Evolutionary conservation across 352 stramenopile genomes (phyloP).

Genomic region (Plasmopara muralis): DNA sequence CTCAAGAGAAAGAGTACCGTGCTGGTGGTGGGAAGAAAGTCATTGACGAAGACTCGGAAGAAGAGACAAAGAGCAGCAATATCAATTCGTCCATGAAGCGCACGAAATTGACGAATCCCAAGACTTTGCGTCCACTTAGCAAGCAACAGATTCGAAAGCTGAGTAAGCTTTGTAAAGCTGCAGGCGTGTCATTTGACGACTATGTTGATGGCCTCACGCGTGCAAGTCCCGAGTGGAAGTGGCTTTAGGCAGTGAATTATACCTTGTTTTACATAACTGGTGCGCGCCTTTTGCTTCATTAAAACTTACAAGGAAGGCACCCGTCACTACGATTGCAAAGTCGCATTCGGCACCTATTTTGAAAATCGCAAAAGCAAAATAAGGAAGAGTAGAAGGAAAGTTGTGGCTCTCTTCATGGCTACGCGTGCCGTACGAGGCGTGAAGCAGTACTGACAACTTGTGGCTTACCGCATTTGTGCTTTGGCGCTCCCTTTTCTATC

Average conservation of each 20-base stretch:
- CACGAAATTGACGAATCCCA: constrained; percentile 66
- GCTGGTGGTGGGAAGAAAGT: constrained; percentile 54
- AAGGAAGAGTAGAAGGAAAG: no score
- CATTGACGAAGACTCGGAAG: constrained; percentile 50
- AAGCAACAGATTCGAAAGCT: constrained; percentile 71
- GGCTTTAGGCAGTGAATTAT: constrained; percentile 31
- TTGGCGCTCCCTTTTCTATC: no score
- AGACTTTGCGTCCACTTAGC: constrained; percentile 58
- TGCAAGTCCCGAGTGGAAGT: constrained; percentile 67
- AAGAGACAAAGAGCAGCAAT: constrained; percentile 40
- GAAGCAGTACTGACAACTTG: no score
- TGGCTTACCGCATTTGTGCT: no score
- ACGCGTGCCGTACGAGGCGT: no score
- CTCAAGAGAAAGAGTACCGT: constrained; percentile 66
- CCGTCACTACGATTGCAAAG: no score
- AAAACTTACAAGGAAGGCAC: no score
- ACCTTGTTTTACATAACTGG: no score
- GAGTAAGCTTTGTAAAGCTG: constrained; percentile 48
- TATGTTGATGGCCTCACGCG: constrained; percentile 49
- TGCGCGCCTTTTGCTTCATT: no score
- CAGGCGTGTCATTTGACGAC: constrained; percentile 56
- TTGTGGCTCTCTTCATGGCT: no score
- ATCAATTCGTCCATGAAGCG: constrained; percentile 49
- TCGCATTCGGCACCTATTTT: no score
- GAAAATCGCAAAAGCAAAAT: no score